phyloP scores from a whole-genome alignment of 176 grass and related monocot genomes.

The Phoenix dactylifera region DNA sequence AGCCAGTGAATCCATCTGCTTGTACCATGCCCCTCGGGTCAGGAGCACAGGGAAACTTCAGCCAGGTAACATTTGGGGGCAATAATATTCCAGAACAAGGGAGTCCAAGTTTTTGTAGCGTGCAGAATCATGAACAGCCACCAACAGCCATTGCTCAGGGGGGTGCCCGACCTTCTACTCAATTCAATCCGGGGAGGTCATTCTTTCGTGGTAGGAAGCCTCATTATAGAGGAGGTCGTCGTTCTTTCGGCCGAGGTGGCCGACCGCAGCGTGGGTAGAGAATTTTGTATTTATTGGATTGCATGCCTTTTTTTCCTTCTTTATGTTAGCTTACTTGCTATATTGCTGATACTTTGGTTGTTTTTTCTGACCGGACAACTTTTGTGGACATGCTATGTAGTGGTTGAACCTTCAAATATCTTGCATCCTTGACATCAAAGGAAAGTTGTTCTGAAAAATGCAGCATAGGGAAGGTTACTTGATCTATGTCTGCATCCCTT shows the following conservation, averaged over 20 bases:
- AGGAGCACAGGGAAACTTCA: slow-evolving; percentile 28
- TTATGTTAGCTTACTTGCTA: too few relatives aligned
- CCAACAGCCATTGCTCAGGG: slow-evolving; percentile 3
- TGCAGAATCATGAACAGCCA: slow-evolving; percentile 20
- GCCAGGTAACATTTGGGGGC: slow-evolving; percentile 18
- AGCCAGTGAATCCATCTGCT: slow-evolving; percentile 19
- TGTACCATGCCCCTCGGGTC: slow-evolving; percentile 13
- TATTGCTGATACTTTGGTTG: too few relatives aligned
- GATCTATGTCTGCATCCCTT: too few relatives aligned
- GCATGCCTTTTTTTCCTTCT: too few relatives aligned
- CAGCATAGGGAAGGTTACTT: too few relatives aligned
- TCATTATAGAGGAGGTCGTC: slow-evolving; percentile 38
- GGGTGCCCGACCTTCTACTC: slow-evolving; percentile 5
- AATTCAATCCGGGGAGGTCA: slow-evolving; percentile 40
- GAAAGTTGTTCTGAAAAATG: too few relatives aligned
- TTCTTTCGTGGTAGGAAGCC: slow-evolving; percentile 36
- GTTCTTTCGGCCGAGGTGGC: slow-evolving; percentile 36
- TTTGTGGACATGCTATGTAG: too few relatives aligned
- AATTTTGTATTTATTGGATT: too few relatives aligned
- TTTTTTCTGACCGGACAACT: too few relatives aligned
- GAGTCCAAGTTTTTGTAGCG: not conserved
- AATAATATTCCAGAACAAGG: slow-evolving; percentile 18
- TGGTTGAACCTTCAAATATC: too few relatives aligned
- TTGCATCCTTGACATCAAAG: too few relatives aligned
- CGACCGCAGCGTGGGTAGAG: too few relatives aligned